These are phyloP conservation scores for Zymoseptoria brevis DNA, from an alignment of 2,329 filamentous ascomycete genomes.

Conservation along the genomic window DNA sequence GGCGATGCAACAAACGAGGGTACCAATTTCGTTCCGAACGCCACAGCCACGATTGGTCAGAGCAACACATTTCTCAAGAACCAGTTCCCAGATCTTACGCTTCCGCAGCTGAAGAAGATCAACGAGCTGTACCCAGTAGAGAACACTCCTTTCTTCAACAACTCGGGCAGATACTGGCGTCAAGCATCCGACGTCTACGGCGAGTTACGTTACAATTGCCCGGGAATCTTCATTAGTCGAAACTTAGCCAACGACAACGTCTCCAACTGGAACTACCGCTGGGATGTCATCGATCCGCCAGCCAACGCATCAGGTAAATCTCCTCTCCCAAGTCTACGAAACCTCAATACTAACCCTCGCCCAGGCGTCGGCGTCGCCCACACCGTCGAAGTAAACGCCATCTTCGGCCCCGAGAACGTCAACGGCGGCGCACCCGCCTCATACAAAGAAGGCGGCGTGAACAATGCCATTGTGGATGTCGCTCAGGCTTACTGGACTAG, in stretches of 20 bases:
- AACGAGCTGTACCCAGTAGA: conserved; percentile 50
- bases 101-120: conserved; percentile 44
- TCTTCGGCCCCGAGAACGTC: conserved; percentile 57
- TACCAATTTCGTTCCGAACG: conserved; percentile 50
- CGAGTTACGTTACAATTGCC: conserved; percentile 59
- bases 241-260: conserved; percentile 33
- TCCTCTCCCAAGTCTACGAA: background rate
- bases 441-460: conserved; percentile 47
- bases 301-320: conserved; percentile 34
- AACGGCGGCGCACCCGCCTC: conserved; percentile 44
- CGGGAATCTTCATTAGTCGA: conserved; percentile 49
- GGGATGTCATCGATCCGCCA: conserved; percentile 55
- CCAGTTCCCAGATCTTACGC: conserved; percentile 51
- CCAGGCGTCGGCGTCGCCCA: conserved; percentile 55
- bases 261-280: conserved; percentile 60
- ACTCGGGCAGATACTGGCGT: conserved; percentile 49
- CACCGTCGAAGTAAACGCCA: conserved; percentile 56
- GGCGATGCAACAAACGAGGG: conserved; percentile 57
- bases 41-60: conserved; percentile 39
- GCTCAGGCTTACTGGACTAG: conserved; percentile 67
- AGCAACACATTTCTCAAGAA: conserved; percentile 50
- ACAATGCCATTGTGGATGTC: conserved; percentile 50
- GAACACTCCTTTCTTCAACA: conserved; percentile 38
- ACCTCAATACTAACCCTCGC: conserved; percentile 21
- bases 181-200: conserved; percentile 53